phyloP scores from a whole-genome alignment of 306 rosid species.

The Cucumis melo region DNA sequence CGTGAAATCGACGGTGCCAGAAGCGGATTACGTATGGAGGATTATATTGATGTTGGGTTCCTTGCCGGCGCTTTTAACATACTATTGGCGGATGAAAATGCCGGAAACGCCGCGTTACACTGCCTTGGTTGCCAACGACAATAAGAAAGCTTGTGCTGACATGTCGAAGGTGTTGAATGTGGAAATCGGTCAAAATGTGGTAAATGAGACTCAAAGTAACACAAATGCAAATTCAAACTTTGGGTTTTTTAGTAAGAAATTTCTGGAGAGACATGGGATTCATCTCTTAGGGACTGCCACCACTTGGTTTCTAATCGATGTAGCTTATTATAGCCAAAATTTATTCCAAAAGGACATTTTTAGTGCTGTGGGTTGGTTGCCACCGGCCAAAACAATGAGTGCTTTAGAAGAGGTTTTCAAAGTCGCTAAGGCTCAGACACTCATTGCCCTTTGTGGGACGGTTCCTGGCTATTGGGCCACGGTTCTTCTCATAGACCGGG shows the following conservation, averaged over 20 bases:
- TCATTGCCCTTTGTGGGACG: slow-evolving; percentile 44
- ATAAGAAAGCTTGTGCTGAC: slow-evolving; percentile 28
- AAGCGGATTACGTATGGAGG: slow-evolving; percentile 52
- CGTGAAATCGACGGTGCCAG: slow-evolving; percentile 22
- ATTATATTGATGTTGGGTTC: slow-evolving; percentile 61
- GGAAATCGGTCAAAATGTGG: not conserved
- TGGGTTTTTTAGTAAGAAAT: slow-evolving; percentile 35
- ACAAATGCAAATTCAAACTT: slow-evolving; percentile 7
- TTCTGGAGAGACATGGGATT: slow-evolving; percentile 28
- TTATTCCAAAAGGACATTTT: slow-evolving; percentile 33
- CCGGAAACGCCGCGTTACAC: slow-evolving; percentile 62
- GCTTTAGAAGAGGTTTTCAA: slow-evolving; percentile 46
- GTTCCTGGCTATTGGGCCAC: slow-evolving; percentile 75
- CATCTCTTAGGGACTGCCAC: slow-evolving; percentile 50
- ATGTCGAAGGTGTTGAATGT: slow-evolving; percentile 45
- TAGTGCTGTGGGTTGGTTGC: slow-evolving; percentile 46
- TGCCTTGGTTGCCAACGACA: slow-evolving; percentile 45
- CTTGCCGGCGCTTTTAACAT: slow-evolving; percentile 35
- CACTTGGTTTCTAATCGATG: slow-evolving; percentile 57
- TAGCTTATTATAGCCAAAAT: slow-evolving; percentile 40
- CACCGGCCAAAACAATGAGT: slow-evolving; percentile 31
- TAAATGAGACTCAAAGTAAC: not conserved
- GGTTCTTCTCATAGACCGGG: slow-evolving; percentile 32
- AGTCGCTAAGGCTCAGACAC: slow-evolving; percentile 45
- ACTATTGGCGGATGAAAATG: slow-evolving; percentile 44